Conservation (phyloP, 176 grass and related monocot species). For the Musa schizocarpa region DNA sequence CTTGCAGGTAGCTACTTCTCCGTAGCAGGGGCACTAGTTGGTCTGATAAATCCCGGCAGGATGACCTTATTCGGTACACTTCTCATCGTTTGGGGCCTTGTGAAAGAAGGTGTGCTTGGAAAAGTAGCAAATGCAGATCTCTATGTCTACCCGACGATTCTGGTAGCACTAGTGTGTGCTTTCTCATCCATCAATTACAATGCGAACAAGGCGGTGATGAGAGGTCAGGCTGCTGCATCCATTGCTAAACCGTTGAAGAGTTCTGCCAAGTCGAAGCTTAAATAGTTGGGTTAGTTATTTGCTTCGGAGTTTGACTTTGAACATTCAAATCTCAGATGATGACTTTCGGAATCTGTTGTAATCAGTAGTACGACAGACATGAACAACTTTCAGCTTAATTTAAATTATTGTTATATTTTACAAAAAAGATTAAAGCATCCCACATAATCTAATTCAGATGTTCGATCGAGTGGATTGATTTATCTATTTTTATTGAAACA, state of each 20-base stretch:
- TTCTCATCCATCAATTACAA: constrained; percentile 78
- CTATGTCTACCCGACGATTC: constrained; percentile 82
- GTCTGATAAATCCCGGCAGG: constrained; percentile 77
- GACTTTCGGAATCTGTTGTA: too few relatives aligned
- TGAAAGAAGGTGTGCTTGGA: constrained; percentile 71
- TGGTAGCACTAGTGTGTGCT: constrained; percentile 60
- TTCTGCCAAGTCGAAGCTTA: constrained; percentile 93
- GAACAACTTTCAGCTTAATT: too few relatives aligned
- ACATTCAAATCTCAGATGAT: too few relatives aligned
- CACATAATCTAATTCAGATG: too few relatives aligned
- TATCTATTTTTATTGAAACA: too few relatives aligned
- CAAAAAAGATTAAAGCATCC: too few relatives aligned
- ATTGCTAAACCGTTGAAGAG: constrained; percentile 77
- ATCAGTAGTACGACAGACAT: too few relatives aligned
- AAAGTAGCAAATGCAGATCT: constrained; percentile 54
- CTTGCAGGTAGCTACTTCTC: constrained; percentile 96
- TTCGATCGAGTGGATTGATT: too few relatives aligned
- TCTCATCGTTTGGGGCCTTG: constrained; percentile 82
- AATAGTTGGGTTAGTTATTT: constrained; percentile 27
- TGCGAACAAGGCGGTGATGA: constrained; percentile 44
- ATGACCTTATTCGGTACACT: constrained; percentile 94
- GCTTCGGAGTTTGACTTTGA: too few relatives aligned
- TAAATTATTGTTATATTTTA: too few relatives aligned
- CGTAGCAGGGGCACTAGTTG: constrained; percentile 62
- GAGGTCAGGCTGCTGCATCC: constrained; percentile 44